Conservation (phyloP, 805 yeast genomes). For the Candida tallmaniae region DNA sequence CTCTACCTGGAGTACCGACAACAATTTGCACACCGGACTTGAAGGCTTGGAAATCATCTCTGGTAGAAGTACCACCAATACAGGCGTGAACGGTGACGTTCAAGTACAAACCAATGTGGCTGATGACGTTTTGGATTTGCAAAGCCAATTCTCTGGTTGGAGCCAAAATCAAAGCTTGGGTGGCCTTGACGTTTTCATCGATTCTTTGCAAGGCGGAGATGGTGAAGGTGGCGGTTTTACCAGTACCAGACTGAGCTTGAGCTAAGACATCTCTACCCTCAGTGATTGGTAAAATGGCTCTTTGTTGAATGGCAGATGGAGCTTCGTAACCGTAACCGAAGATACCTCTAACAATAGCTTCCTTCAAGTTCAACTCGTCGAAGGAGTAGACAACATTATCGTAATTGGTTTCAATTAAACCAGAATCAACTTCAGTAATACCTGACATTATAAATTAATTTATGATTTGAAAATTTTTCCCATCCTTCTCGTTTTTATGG, state of each 20-base stretch:
- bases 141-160: conserved; percentile 97
- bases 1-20: conserved; percentile 98
- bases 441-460: conserved; percentile 27
- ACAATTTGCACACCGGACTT: conserved; percentile 86
- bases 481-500: too few relatives aligned
- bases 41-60: conserved; percentile 83
- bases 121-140: conserved; percentile 92
- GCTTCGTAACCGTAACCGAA: conserved; percentile 78
- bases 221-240: conserved; percentile 85
- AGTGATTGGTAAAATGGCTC: conserved; percentile 77
- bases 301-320: conserved; percentile 77
- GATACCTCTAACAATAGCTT: conserved; percentile 69
- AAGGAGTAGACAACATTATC: conserved; percentile 76
- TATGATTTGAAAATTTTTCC: neutral
- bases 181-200: conserved; percentile 64
- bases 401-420: conserved; percentile 89
- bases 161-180: conserved; percentile 91
- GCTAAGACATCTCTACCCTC: conserved; percentile 71
- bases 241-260: conserved; percentile 88
- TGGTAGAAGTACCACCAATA: conserved; percentile 92
- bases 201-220: conserved; percentile 71
- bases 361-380: conserved; percentile 73
- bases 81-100: conserved; percentile 91
- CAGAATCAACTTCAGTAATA: conserved; percentile 74
- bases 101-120: conserved; percentile 86